Conservation (phyloP, 768 basidiomycete genomes). For the Boletus insuetus region DNA sequence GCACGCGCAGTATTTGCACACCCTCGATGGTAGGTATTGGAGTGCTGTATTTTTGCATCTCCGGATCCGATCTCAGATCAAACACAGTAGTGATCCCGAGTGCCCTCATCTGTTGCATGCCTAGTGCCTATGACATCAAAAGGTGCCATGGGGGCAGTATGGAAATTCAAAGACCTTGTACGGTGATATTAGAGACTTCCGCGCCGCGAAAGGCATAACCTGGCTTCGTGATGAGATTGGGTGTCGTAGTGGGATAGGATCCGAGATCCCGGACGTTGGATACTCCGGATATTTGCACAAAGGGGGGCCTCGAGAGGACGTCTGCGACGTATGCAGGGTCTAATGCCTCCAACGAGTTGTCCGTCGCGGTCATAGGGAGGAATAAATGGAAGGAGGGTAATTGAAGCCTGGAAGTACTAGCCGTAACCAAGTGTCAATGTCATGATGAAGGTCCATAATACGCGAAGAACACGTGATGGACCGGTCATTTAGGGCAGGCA, state of each 20-base stretch:
- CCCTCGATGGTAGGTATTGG: slow-evolving; percentile 65
- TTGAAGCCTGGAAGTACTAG: not conserved
- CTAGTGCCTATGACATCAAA: slow-evolving; percentile 34
- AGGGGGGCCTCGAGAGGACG: slow-evolving; percentile 65
- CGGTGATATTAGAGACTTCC: slow-evolving; percentile 68
- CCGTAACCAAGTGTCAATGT: not conserved
- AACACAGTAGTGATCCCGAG: slow-evolving; percentile 69
- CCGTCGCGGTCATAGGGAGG: slow-evolving; percentile 19
- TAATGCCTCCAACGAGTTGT: slow-evolving; percentile 52
- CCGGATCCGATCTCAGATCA: slow-evolving; percentile 77
- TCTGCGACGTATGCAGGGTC: slow-evolving; percentile 65
- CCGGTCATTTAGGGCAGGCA: slow-evolving; percentile 38
- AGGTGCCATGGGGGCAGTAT: not conserved
- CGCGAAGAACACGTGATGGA: slow-evolving; percentile 17
- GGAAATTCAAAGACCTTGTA: slow-evolving; percentile 50
- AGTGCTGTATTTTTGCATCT: slow-evolving; percentile 70
- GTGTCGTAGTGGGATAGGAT: slow-evolving; percentile 48
- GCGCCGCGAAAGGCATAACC: slow-evolving; percentile 63
- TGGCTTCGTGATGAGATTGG: slow-evolving; percentile 55
- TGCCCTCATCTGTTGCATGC: slow-evolving; percentile 51
- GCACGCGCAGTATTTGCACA: slow-evolving; percentile 55
- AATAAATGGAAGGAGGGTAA: not conserved
- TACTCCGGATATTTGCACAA: slow-evolving; percentile 68
- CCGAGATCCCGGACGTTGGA: slow-evolving; percentile 76
- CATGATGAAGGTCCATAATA: not conserved